Evolutionary conservation across 148 eudicot genomes (phyloP), one percentile per base, ranked within the genome.

Genomic region (Rhododendron vialii): DNA sequence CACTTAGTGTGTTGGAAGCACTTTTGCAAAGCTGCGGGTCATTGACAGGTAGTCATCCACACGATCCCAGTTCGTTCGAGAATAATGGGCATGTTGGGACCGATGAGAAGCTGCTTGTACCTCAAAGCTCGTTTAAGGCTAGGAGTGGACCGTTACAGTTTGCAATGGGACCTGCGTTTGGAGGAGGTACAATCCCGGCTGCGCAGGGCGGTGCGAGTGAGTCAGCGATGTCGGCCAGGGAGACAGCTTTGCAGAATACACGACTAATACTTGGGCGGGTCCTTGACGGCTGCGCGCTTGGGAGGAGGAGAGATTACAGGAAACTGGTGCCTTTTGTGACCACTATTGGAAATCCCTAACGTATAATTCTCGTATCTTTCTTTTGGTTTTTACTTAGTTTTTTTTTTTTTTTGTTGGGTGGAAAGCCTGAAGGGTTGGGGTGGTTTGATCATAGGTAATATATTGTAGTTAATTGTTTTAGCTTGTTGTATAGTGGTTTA

Each of bases 11-110:
- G 20, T 90, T 97, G 47, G 99, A 97, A 93, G 99, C 99, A 75
- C 98, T 97, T 65, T 78, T 97, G 85, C 99, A 97, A 84, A 97
- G 99, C 92, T 97, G 99, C 85, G 93, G 96, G 88, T 93, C 96
- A 17, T 85, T 93, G 92, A 88, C 91, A 2, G 98, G 98, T 75
- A 83, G 89, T 59, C 96, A 96, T 36, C 90, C 92, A 11, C 95
- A 88, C 20, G 99, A 97, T 63, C 87, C 90, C 9, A 91, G 91
- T 3, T 84, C 86, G 20, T 89, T 88, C 50, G 99, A 97, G 83
- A 95, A 93, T 63, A 95, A 93, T 57, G 96, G 98, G 45, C 87
- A 89, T 48, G 88, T 86, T 86, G 95, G 94, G 38, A 65, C 88
- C 2, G 99, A 97, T 1, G 99, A 97, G 78, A 97, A 97, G 91